Conservation (phyloP, 345 rosid genomes). For the Trapa incisa region DNA sequence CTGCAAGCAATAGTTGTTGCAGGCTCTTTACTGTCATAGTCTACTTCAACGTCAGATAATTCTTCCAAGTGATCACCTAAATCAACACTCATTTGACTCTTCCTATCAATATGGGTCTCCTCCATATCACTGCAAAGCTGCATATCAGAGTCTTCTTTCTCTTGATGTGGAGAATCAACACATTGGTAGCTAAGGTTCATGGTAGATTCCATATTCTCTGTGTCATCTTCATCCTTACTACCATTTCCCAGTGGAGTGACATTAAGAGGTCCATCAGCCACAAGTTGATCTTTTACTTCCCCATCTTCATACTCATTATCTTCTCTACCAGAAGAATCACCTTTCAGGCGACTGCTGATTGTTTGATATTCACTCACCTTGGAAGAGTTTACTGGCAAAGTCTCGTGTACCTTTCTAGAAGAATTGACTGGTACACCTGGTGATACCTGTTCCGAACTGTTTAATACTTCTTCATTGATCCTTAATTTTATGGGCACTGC, state of each 20-base stretch:
- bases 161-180: slow-evolving; percentile 18
- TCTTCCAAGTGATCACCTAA: slow-evolving; percentile 19
- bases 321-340: slow-evolving; percentile 7
- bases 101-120: slow-evolving; percentile 13
- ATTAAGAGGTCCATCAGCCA: slow-evolving; percentile 11
- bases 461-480: slow-evolving; percentile 18
- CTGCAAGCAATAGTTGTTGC: slow-evolving; percentile 12
- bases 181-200: slow-evolving; percentile 10
- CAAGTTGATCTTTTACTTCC: slow-evolving; percentile 40
- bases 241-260: slow-evolving; percentile 14
- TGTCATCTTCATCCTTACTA: slow-evolving; percentile 16
- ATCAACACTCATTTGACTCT: slow-evolving; percentile 9
- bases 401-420: neutral
- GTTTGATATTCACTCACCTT: neutral
- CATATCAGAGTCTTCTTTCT: slow-evolving; percentile 15
- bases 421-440: slow-evolving; percentile 3
- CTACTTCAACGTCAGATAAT: slow-evolving; percentile 21
- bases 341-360: slow-evolving; percentile 3
- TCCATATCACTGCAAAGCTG: slow-evolving; percentile 22
- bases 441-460: slow-evolving; percentile 11
- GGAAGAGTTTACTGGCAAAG: neutral
- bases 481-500: slow-evolving; percentile 16
- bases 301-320: slow-evolving; percentile 51
- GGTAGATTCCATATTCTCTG: slow-evolving; percentile 12
- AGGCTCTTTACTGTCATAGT: slow-evolving; percentile 12